These are phyloP conservation scores for Scutellaria galericulata DNA, from an alignment of 257 asterid species.

Conservation along the genomic window DNA sequence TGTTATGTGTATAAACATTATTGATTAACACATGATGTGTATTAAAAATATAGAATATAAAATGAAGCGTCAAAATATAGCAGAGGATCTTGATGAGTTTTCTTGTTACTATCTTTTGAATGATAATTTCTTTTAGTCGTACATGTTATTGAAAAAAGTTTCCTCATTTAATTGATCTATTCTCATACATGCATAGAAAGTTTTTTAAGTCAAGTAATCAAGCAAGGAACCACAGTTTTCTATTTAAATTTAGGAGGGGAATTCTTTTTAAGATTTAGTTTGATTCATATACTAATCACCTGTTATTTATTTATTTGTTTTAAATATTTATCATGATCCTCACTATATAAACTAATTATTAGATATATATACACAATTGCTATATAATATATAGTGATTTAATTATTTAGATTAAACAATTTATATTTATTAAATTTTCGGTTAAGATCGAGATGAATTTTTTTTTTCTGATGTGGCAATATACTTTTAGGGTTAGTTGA, in stretches of 20 bases:
- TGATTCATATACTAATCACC: background rate
- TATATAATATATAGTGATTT: background rate
- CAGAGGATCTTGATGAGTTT: too few relatives aligned
- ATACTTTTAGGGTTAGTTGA: slow-evolving; percentile 13
- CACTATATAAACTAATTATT: background rate
- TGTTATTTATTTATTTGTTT: background rate
- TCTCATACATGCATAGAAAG: too few relatives aligned
- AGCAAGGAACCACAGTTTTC: background rate
- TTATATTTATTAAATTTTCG: background rate
- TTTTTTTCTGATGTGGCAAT: slow-evolving; percentile 12
- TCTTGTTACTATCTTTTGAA: too few relatives aligned
- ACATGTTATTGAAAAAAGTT: too few relatives aligned
- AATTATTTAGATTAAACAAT: background rate
- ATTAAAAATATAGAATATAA: too few relatives aligned
- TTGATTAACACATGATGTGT: too few relatives aligned
- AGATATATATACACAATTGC: background rate
- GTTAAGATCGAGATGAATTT: background rate
- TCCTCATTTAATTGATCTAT: too few relatives aligned
- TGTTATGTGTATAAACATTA: too few relatives aligned
- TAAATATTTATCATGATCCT: background rate
- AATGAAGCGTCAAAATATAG: too few relatives aligned
- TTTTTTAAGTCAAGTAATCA: background rate
- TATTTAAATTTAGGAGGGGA: background rate
- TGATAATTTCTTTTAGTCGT: too few relatives aligned
- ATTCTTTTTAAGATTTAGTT: background rate